Base-by-base conservation (phyloP, 208 protist genomes). In the Leishmania braziliensis region DNA sequence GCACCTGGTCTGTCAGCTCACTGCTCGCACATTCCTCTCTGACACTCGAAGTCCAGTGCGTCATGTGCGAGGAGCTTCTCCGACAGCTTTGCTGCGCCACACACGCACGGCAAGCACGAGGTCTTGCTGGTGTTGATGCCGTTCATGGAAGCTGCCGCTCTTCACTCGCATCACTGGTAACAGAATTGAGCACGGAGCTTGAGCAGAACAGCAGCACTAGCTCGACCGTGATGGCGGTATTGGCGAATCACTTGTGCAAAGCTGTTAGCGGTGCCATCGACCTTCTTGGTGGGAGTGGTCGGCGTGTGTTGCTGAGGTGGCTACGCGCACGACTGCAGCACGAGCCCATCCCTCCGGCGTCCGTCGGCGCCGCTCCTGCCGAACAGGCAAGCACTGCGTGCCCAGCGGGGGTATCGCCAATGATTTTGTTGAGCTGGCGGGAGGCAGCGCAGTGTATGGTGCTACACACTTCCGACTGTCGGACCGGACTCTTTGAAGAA, bases 21-120 rank as follows among this genome's bases (percentile, higher is more conserved):
- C 72, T 89, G 68, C 71, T 79, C 26, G 65, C 62, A 12, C 83
- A 89, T 60, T 62, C 86, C 6, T 78, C 69, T 3, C 81, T 89
- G 18, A 76, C 80, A 6, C 65, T 87, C 18, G 86, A 89, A 77
- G 69, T 83, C 75, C 81, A 84, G 56, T 60, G 79, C 53, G 80
- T 85, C 33, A 46, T 89, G 43, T 87, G 83, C 70, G 84, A 87
- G 53, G 72, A 89, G 75, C 60, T 87, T 36, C 71, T 89, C 20
- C 66, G 66, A 6, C 77, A 87, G 68, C 86, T 89, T 23, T 68
- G 71, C 8, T 5, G 48, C 51, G 18, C 65, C 16, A 53, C 43
- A 46, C 36, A 48, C 63, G 78, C 20, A 20, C 26, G 80, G 48
- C 33, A 14, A 62, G 43, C 14, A 58, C 60, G 36, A 3, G 43